phyloP scores from a whole-genome alignment of 441 rosid species.

The Rhodomyrtus psidioides region DNA sequence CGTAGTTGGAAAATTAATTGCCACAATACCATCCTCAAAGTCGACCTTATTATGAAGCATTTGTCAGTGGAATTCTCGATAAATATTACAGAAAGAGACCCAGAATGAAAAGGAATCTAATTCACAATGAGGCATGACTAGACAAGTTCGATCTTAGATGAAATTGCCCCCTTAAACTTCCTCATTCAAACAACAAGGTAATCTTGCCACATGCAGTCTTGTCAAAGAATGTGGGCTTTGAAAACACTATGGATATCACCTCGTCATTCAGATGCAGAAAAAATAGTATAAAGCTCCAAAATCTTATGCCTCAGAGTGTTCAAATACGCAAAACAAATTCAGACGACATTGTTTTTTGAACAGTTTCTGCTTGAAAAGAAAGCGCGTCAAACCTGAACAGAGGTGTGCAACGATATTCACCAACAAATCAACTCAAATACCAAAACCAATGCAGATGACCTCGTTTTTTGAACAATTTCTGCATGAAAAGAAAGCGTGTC shows the following conservation, averaged over 20 bases:
- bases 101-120: background rate
- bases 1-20: background rate
- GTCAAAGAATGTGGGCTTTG: background rate
- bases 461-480: background rate
- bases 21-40: background rate
- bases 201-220: background rate
- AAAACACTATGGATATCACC: background rate
- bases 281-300: background rate
- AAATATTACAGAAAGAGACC: background rate
- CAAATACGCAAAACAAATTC: background rate
- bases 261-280: background rate
- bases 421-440: background rate
- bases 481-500: background rate
- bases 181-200: background rate
- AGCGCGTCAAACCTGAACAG: conserved; percentile 29
- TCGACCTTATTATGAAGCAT: background rate
- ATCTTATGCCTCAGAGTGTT: background rate
- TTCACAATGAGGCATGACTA: background rate
- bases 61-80: background rate
- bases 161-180: background rate
- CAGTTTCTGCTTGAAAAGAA: background rate
- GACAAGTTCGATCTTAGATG: background rate
- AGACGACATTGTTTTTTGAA: background rate
- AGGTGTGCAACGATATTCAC: no score
- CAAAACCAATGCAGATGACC: background rate